Base-by-base conservation (phyloP, 2,329 filamentous ascomycete genomes). In the Lachnellula willkommii region DNA sequence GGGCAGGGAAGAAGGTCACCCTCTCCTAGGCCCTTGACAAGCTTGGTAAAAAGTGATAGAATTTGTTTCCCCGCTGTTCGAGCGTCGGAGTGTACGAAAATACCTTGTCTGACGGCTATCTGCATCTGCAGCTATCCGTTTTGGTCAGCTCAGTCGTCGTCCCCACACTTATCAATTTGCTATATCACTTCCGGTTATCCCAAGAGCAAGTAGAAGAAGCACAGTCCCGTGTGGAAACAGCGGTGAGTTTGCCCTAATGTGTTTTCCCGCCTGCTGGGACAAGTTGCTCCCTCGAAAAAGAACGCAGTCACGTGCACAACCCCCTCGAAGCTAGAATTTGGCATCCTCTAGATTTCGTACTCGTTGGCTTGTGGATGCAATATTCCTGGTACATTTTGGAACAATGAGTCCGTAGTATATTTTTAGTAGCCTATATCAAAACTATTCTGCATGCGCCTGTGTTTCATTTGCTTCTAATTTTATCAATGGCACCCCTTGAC, bases 51-150 rank as follows among this genome's bases (percentile, higher is more conserved):
- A 56, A 49, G 32, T 57, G 59, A 61, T 51, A 58, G 53, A 57
- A 50, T 26, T 55, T 43, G 12, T 51, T 42, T 40, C 26, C 54
- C 54, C 40, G 45, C 54, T n/a, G 43, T 42, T 46, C 20, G 43
- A 36, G 24, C 40, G 47, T 58, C 52, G 45, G 53, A 48, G 39
- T 36, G 50, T 50, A 56, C 55, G 36, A 52, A 35, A 26, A 52
- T 39, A 50, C 48, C 50, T 53, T 52, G 42, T 42, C 28, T 32
- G 11, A 58, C 58, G 60, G 59, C 54, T 58, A 37, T 59, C 53
- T 53, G 57, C 58, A 58, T 40, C 58, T 63, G 60, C 59, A 59
- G 43, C 57, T 59, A 47, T 56, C 62, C 62, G 50, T 53, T 57
- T 60, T 46, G 36, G 53, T 60, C 59, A 36, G 55, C 52, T 48